phyloP scores from a whole-genome alignment of 1,139 yeast genomes.

The Chernovozyma aurita region DNA sequence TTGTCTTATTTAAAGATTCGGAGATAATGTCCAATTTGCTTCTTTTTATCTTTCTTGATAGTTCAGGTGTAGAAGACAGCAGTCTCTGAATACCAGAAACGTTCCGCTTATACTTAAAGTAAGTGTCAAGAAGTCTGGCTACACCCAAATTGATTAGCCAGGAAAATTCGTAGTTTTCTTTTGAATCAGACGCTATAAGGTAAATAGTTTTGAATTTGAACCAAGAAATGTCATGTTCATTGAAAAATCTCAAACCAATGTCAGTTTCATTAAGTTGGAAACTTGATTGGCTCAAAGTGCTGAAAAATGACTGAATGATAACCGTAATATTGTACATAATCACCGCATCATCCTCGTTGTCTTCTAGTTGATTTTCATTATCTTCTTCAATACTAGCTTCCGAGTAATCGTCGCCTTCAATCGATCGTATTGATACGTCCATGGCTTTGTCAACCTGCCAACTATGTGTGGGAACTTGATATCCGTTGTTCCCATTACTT shows the following conservation, averaged over 20 bases:
- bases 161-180: conserved; percentile 13
- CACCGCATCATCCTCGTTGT: conserved; percentile 9
- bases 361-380: conserved; percentile 8
- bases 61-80: conserved; percentile 4
- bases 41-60: conserved; percentile 11
- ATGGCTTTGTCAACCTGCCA: no score
- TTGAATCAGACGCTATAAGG: conserved; percentile 8
- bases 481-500: conserved; percentile 3
- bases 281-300: conserved; percentile 11
- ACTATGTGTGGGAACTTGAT: no score
- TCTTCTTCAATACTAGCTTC: no score
- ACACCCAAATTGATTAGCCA: conserved; percentile 35
- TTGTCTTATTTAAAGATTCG: conserved; percentile 15
- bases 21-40: conserved; percentile 18
- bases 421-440: conserved; percentile 5
- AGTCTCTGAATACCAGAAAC: not conserved
- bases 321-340: conserved; percentile 18
- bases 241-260: conserved; percentile 14
- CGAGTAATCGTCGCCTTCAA: conserved; percentile 2
- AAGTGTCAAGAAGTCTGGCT: conserved; percentile 22
- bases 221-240: conserved; percentile 18
- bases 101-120: conserved; percentile 13
- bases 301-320: conserved; percentile 19
- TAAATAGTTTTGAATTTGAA: conserved; percentile 23
- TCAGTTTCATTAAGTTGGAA: conserved; percentile 17